phyloP scores from a whole-genome alignment of 768 basidiomycete species.

The Leccinum pellstonianum region DNA sequence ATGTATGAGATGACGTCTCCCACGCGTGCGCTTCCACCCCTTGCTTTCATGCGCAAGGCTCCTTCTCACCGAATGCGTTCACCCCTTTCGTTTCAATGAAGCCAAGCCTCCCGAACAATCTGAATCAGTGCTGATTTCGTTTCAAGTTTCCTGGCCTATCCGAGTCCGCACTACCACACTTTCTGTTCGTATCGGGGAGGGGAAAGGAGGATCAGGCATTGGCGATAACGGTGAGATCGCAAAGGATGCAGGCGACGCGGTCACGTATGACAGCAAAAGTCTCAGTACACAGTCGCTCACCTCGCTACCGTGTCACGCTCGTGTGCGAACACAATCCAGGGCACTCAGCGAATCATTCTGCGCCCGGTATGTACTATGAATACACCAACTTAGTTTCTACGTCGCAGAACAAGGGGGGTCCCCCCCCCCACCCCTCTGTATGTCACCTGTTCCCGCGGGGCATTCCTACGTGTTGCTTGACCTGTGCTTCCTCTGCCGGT shows the following conservation, averaged over 20 bases:
- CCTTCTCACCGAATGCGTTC: slow-evolving; percentile 79
- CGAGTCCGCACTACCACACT: slow-evolving; percentile 59
- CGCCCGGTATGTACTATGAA: too few relatives aligned
- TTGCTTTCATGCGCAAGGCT: slow-evolving; percentile 88
- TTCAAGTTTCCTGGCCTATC: slow-evolving; percentile 51
- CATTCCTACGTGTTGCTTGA: slow-evolving; percentile 28
- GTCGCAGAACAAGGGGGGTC: too few relatives aligned
- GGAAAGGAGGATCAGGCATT: slow-evolving; percentile 34
- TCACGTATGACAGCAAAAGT: slow-evolving; percentile 68
- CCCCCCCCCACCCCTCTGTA: too few relatives aligned
- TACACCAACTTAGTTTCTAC: too few relatives aligned
- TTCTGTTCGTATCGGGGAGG: slow-evolving; percentile 43
- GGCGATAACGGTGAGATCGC: slow-evolving; percentile 12
- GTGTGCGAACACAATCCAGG: too few relatives aligned
- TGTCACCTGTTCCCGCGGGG: too few relatives aligned
- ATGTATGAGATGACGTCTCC: slow-evolving; percentile 97
- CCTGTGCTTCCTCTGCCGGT: slow-evolving; percentile 35
- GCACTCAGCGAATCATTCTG: too few relatives aligned
- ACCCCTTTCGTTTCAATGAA: slow-evolving; percentile 67
- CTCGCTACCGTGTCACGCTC: too few relatives aligned
- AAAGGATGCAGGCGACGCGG: slow-evolving; percentile 37
- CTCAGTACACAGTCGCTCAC: slow-evolving; percentile 34
- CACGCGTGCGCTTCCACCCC: slow-evolving; percentile 72
- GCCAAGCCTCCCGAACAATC: slow-evolving; percentile 73
- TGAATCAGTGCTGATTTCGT: slow-evolving; percentile 56